Percentiles rank a stretch among this genome's conserved stretches.
These are phyloP conservation scores for Millerozyma acaciae DNA, from an alignment of 805 yeast genomes.

Conservation along the genomic window DNA sequence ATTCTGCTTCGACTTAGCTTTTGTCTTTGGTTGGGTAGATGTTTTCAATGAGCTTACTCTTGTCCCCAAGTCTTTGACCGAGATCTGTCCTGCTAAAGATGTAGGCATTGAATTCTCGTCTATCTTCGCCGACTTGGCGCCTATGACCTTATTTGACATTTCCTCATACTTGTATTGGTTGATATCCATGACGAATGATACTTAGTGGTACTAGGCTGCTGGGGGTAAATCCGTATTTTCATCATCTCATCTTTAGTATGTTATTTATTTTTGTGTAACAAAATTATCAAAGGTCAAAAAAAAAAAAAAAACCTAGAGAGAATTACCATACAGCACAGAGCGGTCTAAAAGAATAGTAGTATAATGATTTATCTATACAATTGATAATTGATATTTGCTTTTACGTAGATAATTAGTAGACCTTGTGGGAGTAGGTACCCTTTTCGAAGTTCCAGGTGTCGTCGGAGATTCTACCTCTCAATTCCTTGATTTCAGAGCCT, in stretches of 20 bases:
- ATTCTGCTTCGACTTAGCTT: constrained; percentile 6
- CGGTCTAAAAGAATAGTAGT: neutral
- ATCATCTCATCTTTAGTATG: no score
- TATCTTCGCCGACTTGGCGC: constrained; percentile 34
- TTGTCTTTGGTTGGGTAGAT: constrained; percentile 8
- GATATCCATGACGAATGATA: no score
- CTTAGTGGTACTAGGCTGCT: no score
- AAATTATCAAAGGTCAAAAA: neutral
- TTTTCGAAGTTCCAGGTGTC: constrained; percentile 85
- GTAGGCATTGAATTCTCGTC: constrained; percentile 63
- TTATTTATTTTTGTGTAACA: constrained; percentile 4
- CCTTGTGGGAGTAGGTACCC: constrained; percentile 44
- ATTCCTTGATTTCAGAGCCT: constrained; percentile 87
- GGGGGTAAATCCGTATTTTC: no score
- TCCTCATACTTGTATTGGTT: constrained; percentile 56
- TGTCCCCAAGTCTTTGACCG: constrained; percentile 67
- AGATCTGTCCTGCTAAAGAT: constrained; percentile 66
- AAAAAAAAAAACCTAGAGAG: neutral
- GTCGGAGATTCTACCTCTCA: constrained; percentile 95
- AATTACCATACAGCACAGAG: neutral
- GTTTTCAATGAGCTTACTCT: constrained; percentile 23
- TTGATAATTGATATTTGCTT: constrained; percentile 1
- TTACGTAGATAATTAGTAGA: constrained; percentile 26
- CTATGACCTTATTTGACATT: constrained; percentile 73
- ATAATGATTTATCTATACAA: constrained; percentile 1